A percentile compares a stretch with the other conserved stretches of the same genome.
phyloP scores from a whole-genome alignment of 805 yeast species.

The Sugiyamaella floridensis region DNA sequence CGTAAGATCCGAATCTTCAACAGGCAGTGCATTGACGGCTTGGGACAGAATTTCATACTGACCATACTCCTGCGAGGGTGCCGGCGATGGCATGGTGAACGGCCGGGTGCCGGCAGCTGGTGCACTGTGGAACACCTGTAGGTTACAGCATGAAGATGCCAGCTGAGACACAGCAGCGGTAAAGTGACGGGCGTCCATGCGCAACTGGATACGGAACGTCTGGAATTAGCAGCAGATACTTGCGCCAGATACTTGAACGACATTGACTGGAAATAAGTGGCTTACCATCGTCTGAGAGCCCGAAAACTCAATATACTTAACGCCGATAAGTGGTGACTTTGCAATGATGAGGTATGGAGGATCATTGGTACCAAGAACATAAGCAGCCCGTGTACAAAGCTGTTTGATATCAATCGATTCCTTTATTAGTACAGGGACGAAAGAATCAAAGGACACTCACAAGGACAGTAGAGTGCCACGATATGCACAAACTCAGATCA shows the following conservation, averaged over 20 bases:
- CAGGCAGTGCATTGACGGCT: not conserved
- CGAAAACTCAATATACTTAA: constrained; percentile 6
- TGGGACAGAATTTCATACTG: not conserved
- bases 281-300: constrained; percentile 1
- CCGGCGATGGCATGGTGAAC: too few relatives aligned
- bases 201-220: constrained; percentile 1
- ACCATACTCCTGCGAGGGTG: not conserved
- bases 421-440: not conserved
- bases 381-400: not conserved
- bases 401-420: not conserved
- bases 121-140: not conserved
- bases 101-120: not conserved
- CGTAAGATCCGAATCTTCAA: not conserved
- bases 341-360: constrained; percentile 4
- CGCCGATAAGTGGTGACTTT: constrained; percentile 7
- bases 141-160: not conserved
- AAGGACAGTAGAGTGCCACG: not conserved
- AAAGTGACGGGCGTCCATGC: not conserved
- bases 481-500: not conserved
- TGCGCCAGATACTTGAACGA: not conserved
- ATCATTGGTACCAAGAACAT: not conserved
- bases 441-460: not conserved
- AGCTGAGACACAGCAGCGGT: not conserved
- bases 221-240: too few relatives aligned
- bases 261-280: not conserved